Base-by-base conservation (phyloP, 768 basidiomycete genomes). In the Russula griseocarnosa region DNA sequence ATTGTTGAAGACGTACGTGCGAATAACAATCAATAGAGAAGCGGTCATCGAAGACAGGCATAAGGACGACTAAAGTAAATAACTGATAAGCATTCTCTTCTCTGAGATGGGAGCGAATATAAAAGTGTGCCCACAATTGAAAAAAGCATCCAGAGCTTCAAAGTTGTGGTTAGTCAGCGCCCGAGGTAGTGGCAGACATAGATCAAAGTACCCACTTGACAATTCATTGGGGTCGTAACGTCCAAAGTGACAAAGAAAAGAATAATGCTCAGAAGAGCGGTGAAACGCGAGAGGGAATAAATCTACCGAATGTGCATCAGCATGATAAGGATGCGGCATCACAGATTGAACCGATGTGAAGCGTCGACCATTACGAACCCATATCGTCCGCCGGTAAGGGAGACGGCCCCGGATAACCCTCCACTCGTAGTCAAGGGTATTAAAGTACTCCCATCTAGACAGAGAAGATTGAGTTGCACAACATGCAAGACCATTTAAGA, bases 1-100 rank as follows among this genome's bases (percentile, higher is more conserved):
- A 8, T 18, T 28, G n/a, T n/a, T n/a, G 10, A 40, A 22, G 24
- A 42, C 60, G 26, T 60, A 60, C 59, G 36, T 42, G 59, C 59
- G 59, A 28, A 60, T 26, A 20, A 51, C 38, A 10, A 60, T 40
- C 24, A 60, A 32, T 8, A 60, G 26, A 11, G 50, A 42, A 11
- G 59, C 24, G 11, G 10, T 9, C 3, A 8, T 34, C 14, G 36
- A 16, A 20, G 40, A 44, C 2, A 34, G 5, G 36, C 42, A 61
- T 5, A 20, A 28, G 18, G 55, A 38, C 1, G 20, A 10, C 60
- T 54, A 26, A n/a, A 3, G 26, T 34, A 47, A 46, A 10, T 3
- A 20, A n/a, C n/a, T 50, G 26, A 13, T 28, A 7, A 28, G 26
- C 16, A 9, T 18, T 26, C 49, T 50, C 49, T 28, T 16, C 8